These are phyloP conservation scores for Coprinopsis strossmayeri DNA, from an alignment of 768 basidiomycete species.

Conservation along the genomic window DNA sequence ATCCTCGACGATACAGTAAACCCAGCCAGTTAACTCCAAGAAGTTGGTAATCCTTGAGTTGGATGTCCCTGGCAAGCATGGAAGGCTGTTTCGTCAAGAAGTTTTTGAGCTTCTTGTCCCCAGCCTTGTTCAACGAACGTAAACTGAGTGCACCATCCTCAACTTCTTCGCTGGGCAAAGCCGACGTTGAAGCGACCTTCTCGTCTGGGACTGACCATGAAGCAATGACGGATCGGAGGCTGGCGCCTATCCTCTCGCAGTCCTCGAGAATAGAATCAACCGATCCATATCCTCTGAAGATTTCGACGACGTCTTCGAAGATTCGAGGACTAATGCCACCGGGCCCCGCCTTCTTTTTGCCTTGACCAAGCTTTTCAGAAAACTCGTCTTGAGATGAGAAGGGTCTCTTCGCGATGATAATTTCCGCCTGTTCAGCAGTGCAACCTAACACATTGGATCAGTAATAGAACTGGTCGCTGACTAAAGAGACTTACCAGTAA, in stretches of 20 bases:
- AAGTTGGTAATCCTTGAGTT: slow-evolving; percentile 93
- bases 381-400: slow-evolving; percentile 75
- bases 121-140: slow-evolving; percentile 35
- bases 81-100: slow-evolving; percentile 76
- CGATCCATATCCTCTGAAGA: slow-evolving; percentile 78
- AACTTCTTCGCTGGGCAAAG: slow-evolving; percentile 21
- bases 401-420: slow-evolving; percentile 73
- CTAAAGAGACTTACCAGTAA: slow-evolving; percentile 51
- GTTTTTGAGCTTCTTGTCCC: slow-evolving; percentile 40
- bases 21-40: slow-evolving; percentile 98
- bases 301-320: slow-evolving; percentile 84
- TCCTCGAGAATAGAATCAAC: slow-evolving; percentile 86
- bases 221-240: slow-evolving; percentile 66
- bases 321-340: slow-evolving; percentile 82
- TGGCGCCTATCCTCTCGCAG: slow-evolving; percentile 80
- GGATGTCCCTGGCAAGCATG: slow-evolving; percentile 56
- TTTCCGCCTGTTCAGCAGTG: slow-evolving; percentile 69
- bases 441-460: too few relatives aligned
- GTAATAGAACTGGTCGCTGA: slow-evolving; percentile 6
- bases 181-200: slow-evolving; percentile 15
- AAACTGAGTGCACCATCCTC: slow-evolving; percentile 65
- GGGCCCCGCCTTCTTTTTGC: slow-evolving; percentile 81
- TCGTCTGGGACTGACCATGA: slow-evolving; percentile 55
- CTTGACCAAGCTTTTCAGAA: slow-evolving; percentile 68
- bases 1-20: slow-evolving; percentile 68